phyloP scores from a whole-genome alignment of 2,329 filamentous ascomycete species.

The Pezicula carpinea region DNA sequence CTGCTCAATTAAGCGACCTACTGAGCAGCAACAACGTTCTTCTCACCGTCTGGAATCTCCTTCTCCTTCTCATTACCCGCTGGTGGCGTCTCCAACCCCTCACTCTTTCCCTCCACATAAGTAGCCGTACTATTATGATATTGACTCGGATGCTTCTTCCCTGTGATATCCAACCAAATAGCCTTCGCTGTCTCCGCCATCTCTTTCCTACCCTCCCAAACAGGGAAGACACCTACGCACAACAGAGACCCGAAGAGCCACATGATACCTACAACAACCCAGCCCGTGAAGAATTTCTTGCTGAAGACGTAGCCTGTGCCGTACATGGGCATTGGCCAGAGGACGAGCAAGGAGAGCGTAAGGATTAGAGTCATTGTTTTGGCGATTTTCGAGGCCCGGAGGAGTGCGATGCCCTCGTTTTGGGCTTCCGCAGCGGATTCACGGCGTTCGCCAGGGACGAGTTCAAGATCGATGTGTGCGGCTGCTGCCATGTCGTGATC shows the following conservation, averaged over 20 bases:
- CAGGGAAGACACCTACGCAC: conserved; percentile 74
- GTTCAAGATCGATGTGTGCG: conserved; percentile 62
- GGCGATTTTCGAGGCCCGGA: conserved; percentile 47
- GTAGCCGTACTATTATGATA: conserved; percentile 21
- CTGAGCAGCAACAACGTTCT: no score
- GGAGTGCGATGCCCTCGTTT: conserved; percentile 41
- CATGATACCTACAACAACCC: conserved; percentile 71
- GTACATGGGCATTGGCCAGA: conserved; percentile 94
- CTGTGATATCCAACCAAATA: conserved; percentile 57
- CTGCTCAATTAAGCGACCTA: no score
- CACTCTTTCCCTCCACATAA: conserved; percentile 14
- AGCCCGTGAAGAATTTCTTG: conserved; percentile 78
- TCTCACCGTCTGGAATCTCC: no score
- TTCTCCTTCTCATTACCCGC: no score
- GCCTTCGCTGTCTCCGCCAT: conserved; percentile 55
- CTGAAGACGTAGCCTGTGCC: conserved; percentile 76
- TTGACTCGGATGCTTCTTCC: conserved; percentile 27
- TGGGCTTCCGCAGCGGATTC: conserved; percentile 34
- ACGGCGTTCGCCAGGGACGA: conserved; percentile 46
- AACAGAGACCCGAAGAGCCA: conserved; percentile 73
- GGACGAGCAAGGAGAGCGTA: conserved; percentile 67
- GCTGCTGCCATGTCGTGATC: conserved; percentile 66
- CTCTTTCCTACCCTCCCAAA: conserved; percentile 72
- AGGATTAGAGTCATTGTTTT: conserved; percentile 51
- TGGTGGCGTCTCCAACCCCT: no score